Conservation (phyloP, 2,329 filamentous ascomycete genomes). For the Didymella lethalis region DNA sequence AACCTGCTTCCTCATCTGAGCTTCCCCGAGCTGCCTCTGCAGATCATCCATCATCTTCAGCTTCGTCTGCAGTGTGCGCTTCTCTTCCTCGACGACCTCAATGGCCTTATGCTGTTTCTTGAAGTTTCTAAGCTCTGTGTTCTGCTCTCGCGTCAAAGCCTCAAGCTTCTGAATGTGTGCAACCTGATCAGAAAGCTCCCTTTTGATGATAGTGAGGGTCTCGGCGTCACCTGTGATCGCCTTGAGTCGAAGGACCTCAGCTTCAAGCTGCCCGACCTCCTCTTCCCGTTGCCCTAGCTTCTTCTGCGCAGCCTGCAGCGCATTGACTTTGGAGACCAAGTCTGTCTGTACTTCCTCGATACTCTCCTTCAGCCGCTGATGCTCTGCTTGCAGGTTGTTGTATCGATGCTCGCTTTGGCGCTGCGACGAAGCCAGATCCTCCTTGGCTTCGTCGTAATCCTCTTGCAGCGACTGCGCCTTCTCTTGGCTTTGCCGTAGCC, state of each 20-base stretch:
- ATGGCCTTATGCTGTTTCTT: conserved; percentile 85
- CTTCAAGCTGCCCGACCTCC: conserved; percentile 77
- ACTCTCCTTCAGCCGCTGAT: conserved; percentile 65
- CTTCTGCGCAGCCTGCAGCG: conserved; percentile 68
- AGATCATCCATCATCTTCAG: conserved; percentile 77
- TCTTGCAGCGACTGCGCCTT: conserved; percentile 78
- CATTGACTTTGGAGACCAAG: conserved; percentile 62
- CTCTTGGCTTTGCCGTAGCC: conserved; percentile 66
- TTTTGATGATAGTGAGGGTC: conserved; percentile 82
- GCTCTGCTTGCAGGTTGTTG: conserved; percentile 68
- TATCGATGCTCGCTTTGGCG: conserved; percentile 69
- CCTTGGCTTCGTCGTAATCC: conserved; percentile 82
- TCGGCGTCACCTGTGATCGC: conserved; percentile 87
- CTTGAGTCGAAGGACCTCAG: conserved; percentile 82
- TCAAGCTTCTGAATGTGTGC: conserved; percentile 89
- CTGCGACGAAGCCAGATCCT: conserved; percentile 73
- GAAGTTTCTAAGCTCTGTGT: conserved; percentile 79
- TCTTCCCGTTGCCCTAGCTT: conserved; percentile 73
- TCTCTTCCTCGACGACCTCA: conserved; percentile 94
- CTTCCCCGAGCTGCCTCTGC: conserved; percentile 79
- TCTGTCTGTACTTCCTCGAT: conserved; percentile 69
- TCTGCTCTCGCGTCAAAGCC: conserved; percentile 78
- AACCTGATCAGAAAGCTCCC: conserved; percentile 89
- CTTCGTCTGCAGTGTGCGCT: conserved; percentile 79
- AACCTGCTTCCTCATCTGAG: conserved; percentile 81